phyloP scores from a whole-genome alignment of 345 rosid species.

The Nasturtium officinale region DNA sequence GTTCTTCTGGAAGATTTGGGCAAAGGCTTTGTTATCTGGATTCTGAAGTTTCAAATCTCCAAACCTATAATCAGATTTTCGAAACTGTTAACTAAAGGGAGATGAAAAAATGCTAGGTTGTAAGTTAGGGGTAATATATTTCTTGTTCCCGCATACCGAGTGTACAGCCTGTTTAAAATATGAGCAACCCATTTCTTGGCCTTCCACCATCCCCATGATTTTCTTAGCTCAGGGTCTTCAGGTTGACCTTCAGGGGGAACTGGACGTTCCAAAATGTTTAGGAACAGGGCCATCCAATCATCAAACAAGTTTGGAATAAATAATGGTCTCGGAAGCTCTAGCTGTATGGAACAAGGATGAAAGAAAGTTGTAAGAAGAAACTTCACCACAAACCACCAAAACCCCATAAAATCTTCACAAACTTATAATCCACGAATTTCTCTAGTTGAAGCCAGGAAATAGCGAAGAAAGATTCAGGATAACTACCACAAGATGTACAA shows the following conservation, averaged over 20 bases:
- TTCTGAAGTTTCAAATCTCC: constrained; percentile 95
- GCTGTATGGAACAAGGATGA: constrained; percentile 48
- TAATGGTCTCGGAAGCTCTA: constrained; percentile 96
- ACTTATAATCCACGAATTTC: neutral
- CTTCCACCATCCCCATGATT: constrained; percentile 99
- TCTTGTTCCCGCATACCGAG: constrained; percentile 55
- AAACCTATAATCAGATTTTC: constrained; percentile 56
- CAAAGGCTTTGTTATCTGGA: constrained; percentile 88
- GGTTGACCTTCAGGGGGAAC: constrained; percentile 93
- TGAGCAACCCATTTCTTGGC: constrained; percentile 99
- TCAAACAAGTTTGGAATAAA: constrained; percentile 78
- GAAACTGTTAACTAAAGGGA: constrained; percentile 5
- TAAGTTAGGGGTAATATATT: neutral
- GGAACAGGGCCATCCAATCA: constrained; percentile 95
- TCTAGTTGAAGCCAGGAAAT: constrained; percentile 20
- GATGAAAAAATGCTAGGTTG: constrained; percentile 6
- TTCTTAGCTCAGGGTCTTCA: constrained; percentile 81
- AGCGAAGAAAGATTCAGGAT: neutral
- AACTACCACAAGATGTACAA: constrained; percentile 31
- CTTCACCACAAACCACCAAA: constrained; percentile 2
- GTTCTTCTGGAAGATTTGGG: constrained; percentile 87
- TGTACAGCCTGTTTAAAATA: constrained; percentile 90
- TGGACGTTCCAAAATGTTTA: constrained; percentile 87
- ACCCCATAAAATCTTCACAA: neutral
- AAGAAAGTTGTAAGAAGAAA: neutral